phyloP scores from a whole-genome alignment of 2,329 filamentous ascomycete genomes.

The Periconia sp. region DNA sequence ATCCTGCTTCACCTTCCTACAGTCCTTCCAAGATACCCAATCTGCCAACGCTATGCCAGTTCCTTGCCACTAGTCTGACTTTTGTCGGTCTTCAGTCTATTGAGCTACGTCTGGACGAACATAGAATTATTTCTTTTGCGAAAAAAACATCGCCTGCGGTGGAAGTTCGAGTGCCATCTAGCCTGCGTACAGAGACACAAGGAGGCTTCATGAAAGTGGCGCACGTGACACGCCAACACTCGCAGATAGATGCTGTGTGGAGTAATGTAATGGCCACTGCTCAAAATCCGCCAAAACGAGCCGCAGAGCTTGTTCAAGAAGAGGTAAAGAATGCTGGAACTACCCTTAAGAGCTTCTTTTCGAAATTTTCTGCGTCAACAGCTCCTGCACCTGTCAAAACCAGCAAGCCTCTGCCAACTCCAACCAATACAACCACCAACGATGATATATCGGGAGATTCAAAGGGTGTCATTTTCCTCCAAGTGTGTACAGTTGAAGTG shows the following conservation, averaged over 20 bases:
- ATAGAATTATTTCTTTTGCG: conserved; percentile 72
- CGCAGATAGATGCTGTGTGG: conserved; percentile 88
- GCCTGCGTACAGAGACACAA: conserved; percentile 79
- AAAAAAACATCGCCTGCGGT: conserved; percentile 85
- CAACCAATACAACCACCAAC: conserved; percentile 19
- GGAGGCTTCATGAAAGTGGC: conserved; percentile 86
- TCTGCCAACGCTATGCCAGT: conserved; percentile 83
- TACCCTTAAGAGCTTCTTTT: conserved; percentile 44
- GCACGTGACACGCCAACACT: conserved; percentile 79
- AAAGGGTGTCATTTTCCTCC: conserved; percentile 81
- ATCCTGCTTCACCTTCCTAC: conserved; percentile 45
- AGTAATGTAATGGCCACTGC: conserved; percentile 90
- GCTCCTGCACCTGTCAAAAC: conserved; percentile 22
- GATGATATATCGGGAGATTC: conserved; percentile 73
- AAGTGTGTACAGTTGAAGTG: conserved; percentile 82
- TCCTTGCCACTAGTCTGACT: conserved; percentile 90
- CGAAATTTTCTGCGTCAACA: conserved; percentile 35
- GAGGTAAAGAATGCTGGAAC: conserved; percentile 39
- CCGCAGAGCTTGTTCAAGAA: conserved; percentile 35
- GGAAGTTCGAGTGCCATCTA: conserved; percentile 71
- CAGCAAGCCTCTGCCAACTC: conserved; percentile 13
- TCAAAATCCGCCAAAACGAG: conserved; percentile 50
- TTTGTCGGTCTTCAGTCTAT: conserved; percentile 89
- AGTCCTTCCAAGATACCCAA: conserved; percentile 75
- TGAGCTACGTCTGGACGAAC: conserved; percentile 89